phyloP scores from a whole-genome alignment of 1,284 basidiomycete genomes.

The Wolfiporia cocos region DNA sequence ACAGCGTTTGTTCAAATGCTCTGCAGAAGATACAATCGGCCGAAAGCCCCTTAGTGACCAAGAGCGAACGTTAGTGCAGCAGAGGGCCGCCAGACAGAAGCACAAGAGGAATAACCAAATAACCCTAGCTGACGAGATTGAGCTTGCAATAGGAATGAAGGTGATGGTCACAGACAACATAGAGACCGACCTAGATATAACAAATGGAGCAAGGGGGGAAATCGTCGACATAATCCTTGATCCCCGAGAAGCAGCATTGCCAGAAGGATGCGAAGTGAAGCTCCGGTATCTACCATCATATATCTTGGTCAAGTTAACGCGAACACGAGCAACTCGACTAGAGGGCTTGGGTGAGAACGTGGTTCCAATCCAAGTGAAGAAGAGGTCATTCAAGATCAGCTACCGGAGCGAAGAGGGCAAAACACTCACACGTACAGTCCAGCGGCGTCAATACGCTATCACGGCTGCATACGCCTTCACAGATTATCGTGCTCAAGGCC shows the following conservation, averaged over 20 bases:
- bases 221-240: slow-evolving; percentile 29
- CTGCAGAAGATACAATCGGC: slow-evolving; percentile 1
- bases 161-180: slow-evolving; percentile 36
- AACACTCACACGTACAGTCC: not conserved
- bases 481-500: not conserved
- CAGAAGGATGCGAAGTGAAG: slow-evolving; percentile 18
- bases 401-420: not conserved
- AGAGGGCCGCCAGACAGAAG: not conserved
- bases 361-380: slow-evolving; percentile 20
- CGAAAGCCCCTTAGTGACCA: not conserved
- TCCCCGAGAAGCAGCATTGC: slow-evolving; percentile 3
- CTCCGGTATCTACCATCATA: slow-evolving; percentile 23
- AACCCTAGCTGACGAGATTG: slow-evolving; percentile 11
- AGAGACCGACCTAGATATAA: slow-evolving; percentile 33
- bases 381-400: slow-evolving; percentile 12
- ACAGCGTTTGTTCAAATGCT: not conserved
- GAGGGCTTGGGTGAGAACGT: slow-evolving; percentile 18
- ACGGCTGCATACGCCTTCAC: slow-evolving; percentile 1
- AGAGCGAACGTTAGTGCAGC: not conserved
- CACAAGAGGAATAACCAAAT: not conserved
- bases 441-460: not conserved
- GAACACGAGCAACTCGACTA: not conserved
- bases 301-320: slow-evolving; percentile 27
- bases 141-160: slow-evolving; percentile 36
- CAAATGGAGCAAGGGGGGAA: slow-evolving; percentile 31